These are phyloP conservation scores for Strigomonas culicis DNA, from an alignment of 208 protist species.

Conservation along the genomic window DNA sequence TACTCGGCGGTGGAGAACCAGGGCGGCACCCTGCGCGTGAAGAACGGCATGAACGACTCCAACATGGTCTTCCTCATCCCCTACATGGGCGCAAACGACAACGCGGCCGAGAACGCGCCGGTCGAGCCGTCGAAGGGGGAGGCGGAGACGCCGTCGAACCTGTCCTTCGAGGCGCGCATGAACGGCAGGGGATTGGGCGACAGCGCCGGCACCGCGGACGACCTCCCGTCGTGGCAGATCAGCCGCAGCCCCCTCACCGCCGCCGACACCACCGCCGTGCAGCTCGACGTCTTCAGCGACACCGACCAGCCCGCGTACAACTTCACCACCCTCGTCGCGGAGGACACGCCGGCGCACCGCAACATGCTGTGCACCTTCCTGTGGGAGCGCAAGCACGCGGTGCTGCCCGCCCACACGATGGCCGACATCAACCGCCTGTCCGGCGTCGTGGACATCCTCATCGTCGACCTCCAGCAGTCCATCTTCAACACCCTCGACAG, in stretches of 20 bases:
- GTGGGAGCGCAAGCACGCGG: slow-evolving; percentile 86
- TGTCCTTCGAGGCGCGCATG: neutral
- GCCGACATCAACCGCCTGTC: slow-evolving; percentile 68
- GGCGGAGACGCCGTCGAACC: neutral
- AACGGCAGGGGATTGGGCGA: neutral
- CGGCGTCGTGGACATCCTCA: slow-evolving; percentile 78
- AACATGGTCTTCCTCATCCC: slow-evolving; percentile 74
- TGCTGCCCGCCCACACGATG: slow-evolving; percentile 68
- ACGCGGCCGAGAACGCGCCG: slow-evolving; percentile 34
- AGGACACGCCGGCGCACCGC: slow-evolving; percentile 76
- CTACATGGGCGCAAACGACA: slow-evolving; percentile 53
- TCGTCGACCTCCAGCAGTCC: slow-evolving; percentile 83
- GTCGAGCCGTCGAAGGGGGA: slow-evolving; percentile 17
- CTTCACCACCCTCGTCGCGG: slow-evolving; percentile 85
- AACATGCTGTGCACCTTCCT: slow-evolving; percentile 87
- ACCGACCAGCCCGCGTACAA: slow-evolving; percentile 4
- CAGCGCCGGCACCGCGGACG: neutral
- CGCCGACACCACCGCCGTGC: neutral
- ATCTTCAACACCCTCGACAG: slow-evolving; percentile 37
- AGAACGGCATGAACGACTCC: slow-evolving; percentile 24
- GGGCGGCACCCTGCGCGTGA: slow-evolving; percentile 70
- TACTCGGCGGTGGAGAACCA: slow-evolving; percentile 66
- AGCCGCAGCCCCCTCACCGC: neutral
- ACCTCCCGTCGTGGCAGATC: neutral
- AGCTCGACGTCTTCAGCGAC: neutral